Conservation (phyloP, 345 rosid species). For the Ceriops zippeliana region DNA sequence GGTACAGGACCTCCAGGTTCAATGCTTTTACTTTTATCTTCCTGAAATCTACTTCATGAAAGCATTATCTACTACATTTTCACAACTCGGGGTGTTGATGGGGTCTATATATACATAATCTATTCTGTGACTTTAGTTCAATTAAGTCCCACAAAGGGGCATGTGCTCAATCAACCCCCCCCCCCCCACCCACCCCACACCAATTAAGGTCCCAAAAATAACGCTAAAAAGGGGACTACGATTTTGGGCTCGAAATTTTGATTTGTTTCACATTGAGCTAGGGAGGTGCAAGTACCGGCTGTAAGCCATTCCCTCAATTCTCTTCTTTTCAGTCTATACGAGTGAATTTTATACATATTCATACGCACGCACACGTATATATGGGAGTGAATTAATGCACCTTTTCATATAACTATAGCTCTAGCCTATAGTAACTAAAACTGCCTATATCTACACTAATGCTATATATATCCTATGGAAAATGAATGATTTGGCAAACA, state of each 20-base stretch:
- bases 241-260: background rate
- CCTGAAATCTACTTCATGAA: background rate
- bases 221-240: constrained; percentile 12
- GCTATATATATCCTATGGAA: background rate
- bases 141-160: constrained; percentile 13
- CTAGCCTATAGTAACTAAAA: background rate
- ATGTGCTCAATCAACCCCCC: constrained; percentile 4
- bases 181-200: background rate
- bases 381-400: background rate
- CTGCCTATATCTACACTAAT: background rate
- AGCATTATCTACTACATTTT: too few species aligned
- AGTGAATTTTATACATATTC: background rate
- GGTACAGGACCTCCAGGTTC: too few species aligned
- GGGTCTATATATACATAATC: constrained; percentile 1
- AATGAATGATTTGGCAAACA: background rate
- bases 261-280: background rate
- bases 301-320: background rate
- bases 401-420: background rate
- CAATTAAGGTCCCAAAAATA: constrained; percentile 1
- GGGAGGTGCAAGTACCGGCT: background rate
- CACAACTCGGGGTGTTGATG: constrained; percentile 6
- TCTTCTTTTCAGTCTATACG: background rate
- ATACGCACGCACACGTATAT: background rate
- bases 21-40: too few species aligned
- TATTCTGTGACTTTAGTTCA: constrained; percentile 3